Conservation (phyloP, 140 eudicot species). For the Ambrosia hybrid region DNA sequence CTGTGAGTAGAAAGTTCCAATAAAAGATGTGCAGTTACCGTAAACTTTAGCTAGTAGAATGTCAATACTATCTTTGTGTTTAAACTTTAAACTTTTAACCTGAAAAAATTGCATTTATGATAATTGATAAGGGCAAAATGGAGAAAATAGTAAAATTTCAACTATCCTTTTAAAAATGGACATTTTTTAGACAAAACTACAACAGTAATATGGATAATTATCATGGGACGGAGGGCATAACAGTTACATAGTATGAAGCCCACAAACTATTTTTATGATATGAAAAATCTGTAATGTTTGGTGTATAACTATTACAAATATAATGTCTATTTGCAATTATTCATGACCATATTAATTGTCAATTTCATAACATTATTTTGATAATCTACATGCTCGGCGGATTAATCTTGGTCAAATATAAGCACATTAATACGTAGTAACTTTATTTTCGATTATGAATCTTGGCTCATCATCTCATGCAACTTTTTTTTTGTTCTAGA, state of each 20-base stretch:
- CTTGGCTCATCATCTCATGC: constrained; percentile 4
- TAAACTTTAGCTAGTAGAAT: not conserved
- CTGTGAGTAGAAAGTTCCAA: not conserved
- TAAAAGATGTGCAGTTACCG: not conserved
- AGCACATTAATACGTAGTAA: too few relatives aligned
- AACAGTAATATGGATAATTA: not conserved
- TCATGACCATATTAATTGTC: not conserved
- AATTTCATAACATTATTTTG: not conserved
- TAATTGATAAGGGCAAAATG: not conserved
- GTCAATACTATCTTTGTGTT: not conserved
- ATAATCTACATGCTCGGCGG: not conserved
- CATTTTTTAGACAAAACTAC: not conserved
- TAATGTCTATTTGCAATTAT: too few relatives aligned
- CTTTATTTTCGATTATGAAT: not conserved
- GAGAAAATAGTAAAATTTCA: not conserved
- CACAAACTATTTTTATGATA: not conserved
- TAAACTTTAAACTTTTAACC: not conserved
- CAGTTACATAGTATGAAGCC: not conserved
- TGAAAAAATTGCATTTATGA: not conserved
- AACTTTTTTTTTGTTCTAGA: constrained; percentile 33
- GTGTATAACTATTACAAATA: not conserved
- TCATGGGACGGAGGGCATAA: not conserved
- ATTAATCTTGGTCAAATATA: too few relatives aligned
- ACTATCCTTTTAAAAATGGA: not conserved
- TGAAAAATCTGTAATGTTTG: constrained; percentile 3